Base-by-base conservation (phyloP, 257 asterid genomes). In the Nicotiana paniculata region DNA sequence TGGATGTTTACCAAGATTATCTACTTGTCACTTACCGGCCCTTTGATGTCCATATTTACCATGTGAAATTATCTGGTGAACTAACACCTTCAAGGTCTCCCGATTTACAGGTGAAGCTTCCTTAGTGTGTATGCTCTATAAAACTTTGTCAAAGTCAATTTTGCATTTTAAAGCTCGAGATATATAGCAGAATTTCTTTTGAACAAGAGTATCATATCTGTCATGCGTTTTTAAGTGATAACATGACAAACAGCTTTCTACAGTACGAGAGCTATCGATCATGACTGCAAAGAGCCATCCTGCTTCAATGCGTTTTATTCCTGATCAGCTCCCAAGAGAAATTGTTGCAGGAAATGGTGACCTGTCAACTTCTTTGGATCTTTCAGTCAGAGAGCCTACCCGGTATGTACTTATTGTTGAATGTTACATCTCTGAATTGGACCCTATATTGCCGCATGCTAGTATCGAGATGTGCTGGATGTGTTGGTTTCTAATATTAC, bases 191-290 rank as follows among this genome's bases (percentile, higher is more conserved):
- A n/a, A n/a, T 86, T 80, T 69, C 85, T 90, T 85, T 54, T 65
- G n/a, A 82, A 81, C 86, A 84, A 82, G 53, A 87, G 48, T 87
- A 55, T 85, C 82, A 67, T 82, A 43, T 80, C 86, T 89, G 83
- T 81, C 91, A 85, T 87, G 89, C 97, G 81, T 86, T 91, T 91
- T 90, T 90, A 93, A 93, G 99, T 96, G 93, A 90, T 96, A 92
- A 96, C 93, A 94, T 96, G 97, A 93, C 98, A 93, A 94, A 96
- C 99, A 96, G 99, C 97, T 96, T 94, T 94, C 98, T 93, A 96
- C 99, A 93, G 98, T 96, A 90, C 98, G 98, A 87, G 98, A 96
- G 90, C 98, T 96, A 83, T 96, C 99, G 81, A 96, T 96, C 87
- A 96, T 96, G 99, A 94, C 99, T 64, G 98, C 97, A 68, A 96